These are phyloP conservation scores for Boletus vermiculosoides DNA, from an alignment of 768 basidiomycete species.

Conservation along the genomic window DNA sequence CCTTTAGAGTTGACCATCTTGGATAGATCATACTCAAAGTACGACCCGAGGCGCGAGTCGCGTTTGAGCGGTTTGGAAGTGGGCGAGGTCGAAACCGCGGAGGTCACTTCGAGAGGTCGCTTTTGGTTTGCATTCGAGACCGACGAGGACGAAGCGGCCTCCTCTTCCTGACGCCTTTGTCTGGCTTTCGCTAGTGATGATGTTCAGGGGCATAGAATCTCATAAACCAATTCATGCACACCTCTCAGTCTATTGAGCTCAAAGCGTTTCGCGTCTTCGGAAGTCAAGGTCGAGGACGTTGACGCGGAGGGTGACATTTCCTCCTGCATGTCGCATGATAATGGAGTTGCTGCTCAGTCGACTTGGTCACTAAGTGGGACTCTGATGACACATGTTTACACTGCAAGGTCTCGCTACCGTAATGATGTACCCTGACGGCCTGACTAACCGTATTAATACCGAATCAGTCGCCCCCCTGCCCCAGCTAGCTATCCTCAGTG, in stretches of 20 bases:
- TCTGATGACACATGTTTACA: slow-evolving; percentile 22
- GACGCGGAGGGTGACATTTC: slow-evolving; percentile 8
- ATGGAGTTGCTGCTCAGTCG: not conserved
- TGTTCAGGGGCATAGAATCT: slow-evolving; percentile 1
- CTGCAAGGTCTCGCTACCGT: not conserved
- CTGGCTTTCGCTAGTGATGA: slow-evolving; percentile 62
- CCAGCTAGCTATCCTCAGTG: slow-evolving; percentile 9
- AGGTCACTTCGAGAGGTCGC: slow-evolving; percentile 58
- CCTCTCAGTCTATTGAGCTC: slow-evolving; percentile 82
- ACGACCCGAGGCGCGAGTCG: slow-evolving; percentile 80
- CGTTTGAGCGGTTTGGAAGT: slow-evolving; percentile 61
- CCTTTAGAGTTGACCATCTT: slow-evolving; percentile 98
- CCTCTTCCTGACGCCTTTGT: slow-evolving; percentile 65
- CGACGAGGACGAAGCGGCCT: slow-evolving; percentile 45
- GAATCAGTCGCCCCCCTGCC: not conserved
- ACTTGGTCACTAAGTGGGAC: not conserved
- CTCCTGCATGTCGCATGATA: slow-evolving; percentile 3
- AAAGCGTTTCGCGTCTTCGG: slow-evolving; percentile 68
- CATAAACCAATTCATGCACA: slow-evolving; percentile 21
- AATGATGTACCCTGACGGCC: no score
- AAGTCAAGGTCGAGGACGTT: slow-evolving; percentile 41
- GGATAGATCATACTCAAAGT: slow-evolving; percentile 95
- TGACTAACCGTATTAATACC: not conserved
- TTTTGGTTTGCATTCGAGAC: slow-evolving; percentile 68
- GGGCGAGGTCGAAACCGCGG: slow-evolving; percentile 60